Conservation (phyloP, 75 land plant genomes). For the Selaginella moellendorffii region DNA sequence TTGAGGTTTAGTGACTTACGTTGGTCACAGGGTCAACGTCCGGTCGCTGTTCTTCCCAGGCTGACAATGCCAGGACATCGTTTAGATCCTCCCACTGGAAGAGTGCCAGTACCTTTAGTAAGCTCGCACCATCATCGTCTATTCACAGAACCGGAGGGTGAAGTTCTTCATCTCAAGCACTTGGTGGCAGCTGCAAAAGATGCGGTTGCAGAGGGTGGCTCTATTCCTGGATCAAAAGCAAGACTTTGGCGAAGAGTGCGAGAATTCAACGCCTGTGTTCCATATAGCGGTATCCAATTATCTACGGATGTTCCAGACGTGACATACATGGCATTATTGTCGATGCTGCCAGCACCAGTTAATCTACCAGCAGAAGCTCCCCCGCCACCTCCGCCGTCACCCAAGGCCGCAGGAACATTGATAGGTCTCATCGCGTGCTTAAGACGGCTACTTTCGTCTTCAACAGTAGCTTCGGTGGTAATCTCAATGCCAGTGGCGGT, state of each 20-base stretch:
- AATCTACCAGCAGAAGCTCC: slow-evolving; percentile 89
- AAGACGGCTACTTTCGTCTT: slow-evolving; percentile 72
- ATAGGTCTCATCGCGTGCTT: slow-evolving; percentile 86
- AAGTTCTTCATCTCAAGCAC: slow-evolving; percentile 85
- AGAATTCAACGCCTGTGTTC: slow-evolving; percentile 96
- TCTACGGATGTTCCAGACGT: slow-evolving; percentile 89
- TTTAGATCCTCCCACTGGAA: slow-evolving; percentile 97
- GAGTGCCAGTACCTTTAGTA: slow-evolving; percentile 29
- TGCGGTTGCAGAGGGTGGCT: slow-evolving; percentile 95
- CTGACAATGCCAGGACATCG: slow-evolving; percentile 96
- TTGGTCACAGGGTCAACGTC: slow-evolving; percentile 59
- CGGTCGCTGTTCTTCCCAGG: slow-evolving; percentile 77
- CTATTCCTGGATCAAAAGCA: slow-evolving; percentile 92
- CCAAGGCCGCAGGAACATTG: slow-evolving; percentile 96
- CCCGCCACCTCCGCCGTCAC: slow-evolving; percentile 95
- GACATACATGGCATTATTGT: slow-evolving; percentile 82
- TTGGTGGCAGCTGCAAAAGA: slow-evolving; percentile 92
- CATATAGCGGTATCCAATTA: slow-evolving; percentile 72
- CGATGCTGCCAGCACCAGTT: slow-evolving; percentile 88
- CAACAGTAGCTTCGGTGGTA: slow-evolving; percentile 78
- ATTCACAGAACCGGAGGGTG: slow-evolving; percentile 52
- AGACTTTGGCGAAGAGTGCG: slow-evolving; percentile 95
- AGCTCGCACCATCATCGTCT: slow-evolving; percentile 29
- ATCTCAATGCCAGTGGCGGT: slow-evolving; percentile 98
- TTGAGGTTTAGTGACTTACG: too few relatives aligned